Conservation (phyloP, 2,329 filamentous ascomycete genomes). For the Stachybotrys elegans region DNA sequence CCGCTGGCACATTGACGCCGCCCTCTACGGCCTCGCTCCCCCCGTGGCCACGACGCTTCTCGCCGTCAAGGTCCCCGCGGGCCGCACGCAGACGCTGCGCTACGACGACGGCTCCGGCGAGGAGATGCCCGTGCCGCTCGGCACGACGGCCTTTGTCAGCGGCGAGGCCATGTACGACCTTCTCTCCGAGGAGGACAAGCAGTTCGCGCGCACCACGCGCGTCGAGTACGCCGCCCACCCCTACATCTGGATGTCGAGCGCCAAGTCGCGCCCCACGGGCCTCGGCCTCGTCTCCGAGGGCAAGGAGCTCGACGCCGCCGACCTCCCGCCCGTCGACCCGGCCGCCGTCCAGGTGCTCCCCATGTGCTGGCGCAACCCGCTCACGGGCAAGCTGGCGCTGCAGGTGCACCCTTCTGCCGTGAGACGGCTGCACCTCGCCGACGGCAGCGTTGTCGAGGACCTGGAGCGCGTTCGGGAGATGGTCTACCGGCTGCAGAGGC, state of each 20-base stretch:
- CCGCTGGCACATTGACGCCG: constrained; percentile 77
- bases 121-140: constrained; percentile 62
- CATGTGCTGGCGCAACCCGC: constrained; percentile 73
- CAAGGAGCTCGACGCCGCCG: constrained; percentile 52
- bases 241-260: constrained; percentile 75
- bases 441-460: constrained; percentile 66
- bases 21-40: constrained; percentile 69
- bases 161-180: constrained; percentile 66
- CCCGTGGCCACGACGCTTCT: constrained; percentile 68
- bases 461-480: constrained; percentile 60
- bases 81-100: constrained; percentile 59
- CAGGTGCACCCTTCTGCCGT: constrained; percentile 72
- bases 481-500: constrained; percentile 65
- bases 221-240: constrained; percentile 76
- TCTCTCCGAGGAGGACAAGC: constrained; percentile 60
- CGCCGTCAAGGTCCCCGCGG: constrained; percentile 66
- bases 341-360: constrained; percentile 67
- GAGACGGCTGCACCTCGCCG: constrained; percentile 60
- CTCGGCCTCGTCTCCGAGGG: constrained; percentile 66
- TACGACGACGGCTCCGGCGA: constrained; percentile 71
- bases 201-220: constrained; percentile 60
- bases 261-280: constrained; percentile 61
- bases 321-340: constrained; percentile 61
- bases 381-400: constrained; percentile 62
- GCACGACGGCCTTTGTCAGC: constrained; percentile 71